These are phyloP conservation scores for Phylloporus arenicola DNA, from an alignment of 768 basidiomycete genomes.

Conservation along the genomic window DNA sequence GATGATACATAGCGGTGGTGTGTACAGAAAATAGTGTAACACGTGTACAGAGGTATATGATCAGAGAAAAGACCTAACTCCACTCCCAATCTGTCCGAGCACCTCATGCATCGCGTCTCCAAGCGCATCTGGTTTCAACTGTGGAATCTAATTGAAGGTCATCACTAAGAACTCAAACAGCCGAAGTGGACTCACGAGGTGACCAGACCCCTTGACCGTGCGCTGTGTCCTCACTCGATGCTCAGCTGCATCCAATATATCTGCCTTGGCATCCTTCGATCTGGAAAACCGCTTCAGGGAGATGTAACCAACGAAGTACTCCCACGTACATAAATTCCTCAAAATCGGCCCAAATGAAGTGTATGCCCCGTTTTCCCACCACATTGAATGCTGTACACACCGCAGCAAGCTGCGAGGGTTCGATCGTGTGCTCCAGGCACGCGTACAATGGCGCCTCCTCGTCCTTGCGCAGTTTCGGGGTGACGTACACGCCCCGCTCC, in stretches of 20 bases:
- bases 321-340: conserved; percentile 28
- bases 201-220: conserved; percentile 25
- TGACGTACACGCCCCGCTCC: conserved; percentile 12
- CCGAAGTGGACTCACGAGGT: conserved; percentile 19
- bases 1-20: neutral
- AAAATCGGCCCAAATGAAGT: conserved; percentile 28
- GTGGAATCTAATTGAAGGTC: conserved; percentile 18
- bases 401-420: conserved; percentile 18
- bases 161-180: neutral
- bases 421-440: conserved; percentile 24
- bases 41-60: neutral
- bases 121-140: conserved; percentile 26
- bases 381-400: conserved; percentile 13
- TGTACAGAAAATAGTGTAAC: neutral
- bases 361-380: conserved; percentile 13
- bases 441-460: conserved; percentile 26
- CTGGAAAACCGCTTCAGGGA: conserved; percentile 4
- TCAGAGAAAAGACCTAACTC: conserved; percentile 13
- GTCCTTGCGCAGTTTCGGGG: conserved; percentile 24
- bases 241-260: conserved; percentile 26
- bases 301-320: neutral
- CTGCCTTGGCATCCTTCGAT: conserved; percentile 22
- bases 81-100: conserved; percentile 11
- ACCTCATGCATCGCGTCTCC: conserved; percentile 25
- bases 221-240: conserved; percentile 17